These are phyloP conservation scores for Colletotrichum melonis DNA, from an alignment of 2,329 filamentous ascomycete genomes.

Conservation along the genomic window DNA sequence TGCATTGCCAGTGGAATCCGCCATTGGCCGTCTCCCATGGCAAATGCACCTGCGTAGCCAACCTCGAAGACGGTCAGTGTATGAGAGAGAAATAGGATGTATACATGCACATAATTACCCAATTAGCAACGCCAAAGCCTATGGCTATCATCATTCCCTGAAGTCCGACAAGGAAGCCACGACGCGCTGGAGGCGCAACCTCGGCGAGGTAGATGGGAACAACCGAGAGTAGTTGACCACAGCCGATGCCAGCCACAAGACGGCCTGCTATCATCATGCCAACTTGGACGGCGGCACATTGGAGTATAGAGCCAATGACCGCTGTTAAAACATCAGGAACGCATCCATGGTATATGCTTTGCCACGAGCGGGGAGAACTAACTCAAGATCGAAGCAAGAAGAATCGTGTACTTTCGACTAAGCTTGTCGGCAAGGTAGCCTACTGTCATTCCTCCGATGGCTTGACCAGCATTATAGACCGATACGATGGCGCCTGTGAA, in stretches of 20 bases:
- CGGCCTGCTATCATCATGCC: slow-evolving; percentile 44
- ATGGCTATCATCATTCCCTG: slow-evolving; percentile 48
- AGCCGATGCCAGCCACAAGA: slow-evolving; percentile 39
- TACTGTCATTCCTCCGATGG: slow-evolving; percentile 15
- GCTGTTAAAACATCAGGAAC: background rate
- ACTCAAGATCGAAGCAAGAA: slow-evolving; percentile 5
- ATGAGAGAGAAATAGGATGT: background rate
- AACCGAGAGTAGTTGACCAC: slow-evolving; percentile 39
- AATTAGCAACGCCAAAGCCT: slow-evolving; percentile 51
- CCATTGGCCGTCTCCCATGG: slow-evolving; percentile 45
- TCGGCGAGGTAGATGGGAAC: slow-evolving; percentile 43
- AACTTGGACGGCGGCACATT: slow-evolving; percentile 38
- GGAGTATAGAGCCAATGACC: slow-evolving; percentile 30
- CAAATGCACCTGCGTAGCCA: slow-evolving; percentile 49
- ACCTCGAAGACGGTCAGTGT: background rate
- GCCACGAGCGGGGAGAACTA: background rate
- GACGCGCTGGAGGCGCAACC: slow-evolving; percentile 40
- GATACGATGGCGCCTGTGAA: slow-evolving; percentile 28
- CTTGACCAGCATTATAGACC: slow-evolving; percentile 31
- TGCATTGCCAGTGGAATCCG: slow-evolving; percentile 48
- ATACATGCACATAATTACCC: slow-evolving; percentile 43
- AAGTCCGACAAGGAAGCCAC: slow-evolving; percentile 41
- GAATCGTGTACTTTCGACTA: slow-evolving; percentile 26
- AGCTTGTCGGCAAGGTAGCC: slow-evolving; percentile 26
- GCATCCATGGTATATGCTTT: background rate